Evolutionary conservation across 2,329 filamentous ascomycete genomes (phyloP).

Genomic region (Diaporthe humulicola): DNA sequence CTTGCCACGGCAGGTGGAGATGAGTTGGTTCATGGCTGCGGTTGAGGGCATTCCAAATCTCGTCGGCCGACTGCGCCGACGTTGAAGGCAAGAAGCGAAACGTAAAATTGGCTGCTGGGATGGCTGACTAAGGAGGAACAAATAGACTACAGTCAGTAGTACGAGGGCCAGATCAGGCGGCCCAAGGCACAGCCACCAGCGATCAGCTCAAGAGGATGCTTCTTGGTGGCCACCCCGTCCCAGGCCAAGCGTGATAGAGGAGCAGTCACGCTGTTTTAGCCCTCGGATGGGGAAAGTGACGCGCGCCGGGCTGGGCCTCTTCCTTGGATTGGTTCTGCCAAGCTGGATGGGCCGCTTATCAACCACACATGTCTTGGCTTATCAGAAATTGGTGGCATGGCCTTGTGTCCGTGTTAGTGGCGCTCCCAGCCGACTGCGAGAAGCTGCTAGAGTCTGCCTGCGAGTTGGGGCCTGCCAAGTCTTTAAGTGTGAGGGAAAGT

Average conservation of each 20-base stretch:
- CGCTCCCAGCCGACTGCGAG: background rate
- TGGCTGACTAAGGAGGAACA: background rate
- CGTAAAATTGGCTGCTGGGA: background rate
- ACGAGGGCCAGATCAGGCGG: constrained; percentile 6
- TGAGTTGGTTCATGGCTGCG: background rate
- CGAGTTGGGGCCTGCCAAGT: constrained; percentile 7
- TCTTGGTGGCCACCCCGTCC: background rate
- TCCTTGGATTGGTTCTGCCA: constrained; percentile 12
- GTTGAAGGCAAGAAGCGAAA: background rate
- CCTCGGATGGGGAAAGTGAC: constrained; percentile 22
- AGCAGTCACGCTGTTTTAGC: constrained; percentile 25
- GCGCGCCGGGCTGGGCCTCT: constrained; percentile 1
- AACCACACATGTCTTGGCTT: background rate
- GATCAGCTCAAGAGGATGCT: constrained; percentile 6
- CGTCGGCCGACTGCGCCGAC: constrained; percentile 1
- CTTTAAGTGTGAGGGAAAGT: constrained; percentile 9
- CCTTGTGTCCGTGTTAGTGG: background rate
- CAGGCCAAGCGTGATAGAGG: constrained; percentile 13
- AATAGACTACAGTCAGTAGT: constrained; percentile 20
- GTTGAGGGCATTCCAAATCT: constrained; percentile 26
- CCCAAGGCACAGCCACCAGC: constrained; percentile 25
- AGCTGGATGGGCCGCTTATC: background rate
- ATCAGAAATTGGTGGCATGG: background rate
- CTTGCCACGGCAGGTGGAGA: background rate
- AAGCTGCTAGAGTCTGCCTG: background rate